Percentiles rank a stretch among this genome's conserved stretches.
Conservation (phyloP, 768 basidiomycete genomes). For the Rhizopogon vesiculosus region DNA sequence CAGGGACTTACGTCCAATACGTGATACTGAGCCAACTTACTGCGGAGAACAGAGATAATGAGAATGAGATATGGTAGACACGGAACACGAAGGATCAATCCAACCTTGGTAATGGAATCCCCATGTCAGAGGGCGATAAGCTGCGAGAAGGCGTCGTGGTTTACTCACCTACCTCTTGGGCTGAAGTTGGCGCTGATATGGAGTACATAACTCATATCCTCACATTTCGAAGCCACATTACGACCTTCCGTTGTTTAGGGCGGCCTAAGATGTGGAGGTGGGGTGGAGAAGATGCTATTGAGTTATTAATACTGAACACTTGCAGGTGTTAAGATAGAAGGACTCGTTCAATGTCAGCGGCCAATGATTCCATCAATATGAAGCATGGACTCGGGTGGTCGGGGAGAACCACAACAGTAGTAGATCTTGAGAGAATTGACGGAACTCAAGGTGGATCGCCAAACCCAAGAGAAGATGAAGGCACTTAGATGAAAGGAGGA, state of each 20-base stretch:
- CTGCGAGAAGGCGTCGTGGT: neutral
- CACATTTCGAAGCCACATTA: neutral
- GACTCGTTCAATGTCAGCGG: neutral
- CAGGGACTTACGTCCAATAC: neutral
- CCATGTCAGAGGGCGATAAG: conserved; percentile 1
- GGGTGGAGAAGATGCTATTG: neutral
- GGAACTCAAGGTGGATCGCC: neutral
- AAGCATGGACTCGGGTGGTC: neutral
- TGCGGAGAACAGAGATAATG: neutral
- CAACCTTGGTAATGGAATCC: neutral
- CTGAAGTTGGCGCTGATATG: neutral
- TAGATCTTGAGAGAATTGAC: neutral
- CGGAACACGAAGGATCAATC: neutral
- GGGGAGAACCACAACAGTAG: neutral
- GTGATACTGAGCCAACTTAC: neutral
- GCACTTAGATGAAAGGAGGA: neutral
- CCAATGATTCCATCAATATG: neutral
- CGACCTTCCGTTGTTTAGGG: neutral
- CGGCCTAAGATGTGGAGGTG: neutral
- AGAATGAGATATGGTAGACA: neutral
- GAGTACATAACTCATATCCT: neutral
- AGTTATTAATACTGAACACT: too few species aligned
- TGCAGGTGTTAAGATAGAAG: too few species aligned
- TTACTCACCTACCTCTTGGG: neutral
- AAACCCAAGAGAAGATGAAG: neutral